Evolutionary conservation across 2,329 filamentous ascomycete species (phyloP), one percentile per base, ranked within the genome.

Genomic region (Capronia americana): DNA sequence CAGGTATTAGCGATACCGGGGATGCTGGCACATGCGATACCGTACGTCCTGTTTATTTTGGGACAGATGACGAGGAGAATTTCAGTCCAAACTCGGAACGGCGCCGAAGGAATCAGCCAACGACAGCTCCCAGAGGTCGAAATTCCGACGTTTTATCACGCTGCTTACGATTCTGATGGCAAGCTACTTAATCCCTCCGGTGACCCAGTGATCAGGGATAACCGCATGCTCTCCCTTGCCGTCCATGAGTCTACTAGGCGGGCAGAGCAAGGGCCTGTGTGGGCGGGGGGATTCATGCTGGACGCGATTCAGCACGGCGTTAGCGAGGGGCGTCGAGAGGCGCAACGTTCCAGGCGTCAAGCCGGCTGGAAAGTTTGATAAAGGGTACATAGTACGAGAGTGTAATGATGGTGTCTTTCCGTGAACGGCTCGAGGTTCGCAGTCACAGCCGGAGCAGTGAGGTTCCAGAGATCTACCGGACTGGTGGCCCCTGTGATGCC

Each of bases 371-470:
- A 51, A 28, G 20, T 51, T 26, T 26, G 48, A 28, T 17, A 26
- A 51, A 51, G 48, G 11, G 20, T 17, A 12, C 24, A 51, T 17
- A 51, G 48, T 12, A 51, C 48, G 48, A 51, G 12, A 26, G 23
- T 3, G 48, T 51, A 51, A 51, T 51, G 20, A 26, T 51, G 20
- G 23, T 51, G 48, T 26, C 57, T 59, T 50, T 59, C 57, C 57
- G 17, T 30, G 57, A 59, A 59, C 41, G 57, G 57, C 41, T 50
- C 57, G 57, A 59, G 57, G 57, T 59, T 59, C 41, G 41, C 57
- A 50, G 30, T 12, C 2, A 24, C 56, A 58, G 20, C 38, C 24
- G 17, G 17, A 44, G 12, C n/a, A 24, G 32, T 44, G 46, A 32
- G 7, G 41, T 30, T 30, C 57, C 57, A 59, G 57, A 59, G 57